phyloP scores from a whole-genome alignment of 345 rosid species.

The Eucalyptus victrix region DNA sequence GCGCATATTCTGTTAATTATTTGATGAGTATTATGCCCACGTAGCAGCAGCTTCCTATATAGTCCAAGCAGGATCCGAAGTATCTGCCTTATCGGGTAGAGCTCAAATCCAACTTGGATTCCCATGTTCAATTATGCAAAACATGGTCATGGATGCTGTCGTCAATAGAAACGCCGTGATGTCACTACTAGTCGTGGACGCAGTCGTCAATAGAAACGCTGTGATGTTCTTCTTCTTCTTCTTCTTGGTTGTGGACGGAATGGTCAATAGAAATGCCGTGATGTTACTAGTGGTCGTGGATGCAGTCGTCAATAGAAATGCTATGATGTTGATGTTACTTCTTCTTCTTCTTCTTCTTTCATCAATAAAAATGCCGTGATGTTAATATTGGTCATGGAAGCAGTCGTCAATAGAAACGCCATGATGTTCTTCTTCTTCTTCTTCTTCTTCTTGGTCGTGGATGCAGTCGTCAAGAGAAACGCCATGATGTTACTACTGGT shows the following conservation, averaged over 20 bases:
- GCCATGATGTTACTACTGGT: too few species aligned
- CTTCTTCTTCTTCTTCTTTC: neutral
- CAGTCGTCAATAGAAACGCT: too few species aligned
- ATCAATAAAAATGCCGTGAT: too few species aligned
- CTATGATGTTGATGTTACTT: too few species aligned
- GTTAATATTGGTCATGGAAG: too few species aligned
- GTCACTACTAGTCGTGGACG: neutral
- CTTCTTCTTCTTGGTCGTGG: too few species aligned
- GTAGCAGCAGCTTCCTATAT: neutral
- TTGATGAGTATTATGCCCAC: neutral
- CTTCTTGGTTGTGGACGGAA: neutral
- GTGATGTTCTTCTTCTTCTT: neutral
- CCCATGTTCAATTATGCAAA: neutral
- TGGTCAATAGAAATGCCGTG: neutral
- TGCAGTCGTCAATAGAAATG: neutral
- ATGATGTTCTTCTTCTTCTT: too few species aligned
- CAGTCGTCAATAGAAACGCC: accelerated
- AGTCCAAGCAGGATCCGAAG: neutral
- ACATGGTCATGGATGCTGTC: neutral
- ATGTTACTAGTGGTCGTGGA: too few species aligned
- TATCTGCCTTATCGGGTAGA: neutral
- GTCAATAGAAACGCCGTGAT: neutral
- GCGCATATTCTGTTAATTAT: too few species aligned
- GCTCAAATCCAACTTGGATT: neutral
- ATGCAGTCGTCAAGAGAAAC: too few species aligned